These are phyloP conservation scores for Globisporangium parvum DNA, from an alignment of 352 stramenopile species.

Conservation along the genomic window DNA sequence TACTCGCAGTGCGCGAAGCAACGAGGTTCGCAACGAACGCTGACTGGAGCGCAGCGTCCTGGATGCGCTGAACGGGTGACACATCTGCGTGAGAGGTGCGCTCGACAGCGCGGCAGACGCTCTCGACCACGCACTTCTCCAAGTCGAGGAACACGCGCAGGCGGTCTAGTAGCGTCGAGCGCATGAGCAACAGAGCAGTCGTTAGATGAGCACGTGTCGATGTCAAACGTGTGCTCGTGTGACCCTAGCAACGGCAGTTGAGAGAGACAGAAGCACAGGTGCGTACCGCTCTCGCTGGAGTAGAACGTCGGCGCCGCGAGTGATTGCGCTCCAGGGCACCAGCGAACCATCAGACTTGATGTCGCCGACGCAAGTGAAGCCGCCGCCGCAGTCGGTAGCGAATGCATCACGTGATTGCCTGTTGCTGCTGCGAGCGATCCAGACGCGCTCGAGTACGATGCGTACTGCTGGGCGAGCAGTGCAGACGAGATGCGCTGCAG, in stretches of 20 bases:
- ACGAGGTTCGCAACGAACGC: conserved; percentile 8
- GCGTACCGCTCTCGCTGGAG: neutral
- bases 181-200: neutral
- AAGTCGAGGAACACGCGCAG: conserved; percentile 28
- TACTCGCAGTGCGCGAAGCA: neutral
- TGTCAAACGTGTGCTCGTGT: too few species aligned
- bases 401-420: neutral
- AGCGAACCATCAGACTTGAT: neutral
- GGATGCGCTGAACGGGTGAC: conserved; percentile 3
- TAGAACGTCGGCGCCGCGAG: conserved; percentile 2
- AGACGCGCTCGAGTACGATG: neutral
- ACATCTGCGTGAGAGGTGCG: neutral
- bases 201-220: neutral
- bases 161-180: conserved; percentile 12
- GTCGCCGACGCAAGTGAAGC: neutral
- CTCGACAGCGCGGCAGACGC: conserved; percentile 17
- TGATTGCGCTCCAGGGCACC: conserved; percentile 8
- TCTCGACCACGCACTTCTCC: conserved; percentile 30
- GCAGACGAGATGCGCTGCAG: conserved; percentile 5
- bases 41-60: neutral
- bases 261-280: neutral
- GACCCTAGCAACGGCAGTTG: neutral
- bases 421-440: neutral
- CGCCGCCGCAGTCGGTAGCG: neutral
- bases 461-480: conserved; percentile 5